Percentiles rank a stretch among this genome's conserved stretches.
These are phyloP conservation scores for Erythrobasidium hasegawianum DNA, from an alignment of 1,284 basidiomycete genomes.

Conservation along the genomic window DNA sequence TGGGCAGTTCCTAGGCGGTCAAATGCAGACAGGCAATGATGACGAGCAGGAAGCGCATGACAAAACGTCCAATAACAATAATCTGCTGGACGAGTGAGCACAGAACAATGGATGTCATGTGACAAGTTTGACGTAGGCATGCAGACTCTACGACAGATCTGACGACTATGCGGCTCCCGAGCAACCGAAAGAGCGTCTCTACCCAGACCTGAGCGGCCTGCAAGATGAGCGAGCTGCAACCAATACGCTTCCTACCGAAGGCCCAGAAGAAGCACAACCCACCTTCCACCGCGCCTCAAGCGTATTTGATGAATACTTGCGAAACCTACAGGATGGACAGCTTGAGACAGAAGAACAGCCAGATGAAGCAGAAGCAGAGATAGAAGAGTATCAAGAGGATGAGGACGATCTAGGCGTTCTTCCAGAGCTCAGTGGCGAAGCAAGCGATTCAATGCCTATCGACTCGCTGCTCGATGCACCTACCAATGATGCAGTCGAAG, in stretches of 20 bases:
- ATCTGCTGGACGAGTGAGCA: not conserved
- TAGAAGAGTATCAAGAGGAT: slow-evolving; percentile 52
- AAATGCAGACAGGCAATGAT: not conserved
- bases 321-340: not conserved
- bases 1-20: slow-evolving; percentile 16
- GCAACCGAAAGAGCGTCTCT: not conserved
- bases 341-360: slow-evolving; percentile 53
- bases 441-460: slow-evolving; percentile 51
- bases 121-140: not conserved
- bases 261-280: not conserved
- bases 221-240: not conserved
- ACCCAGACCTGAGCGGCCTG: slow-evolving; percentile 15
- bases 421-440: slow-evolving; percentile 53
- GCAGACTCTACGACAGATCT: not conserved
- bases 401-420: slow-evolving; percentile 51
- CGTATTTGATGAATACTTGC: slow-evolving; percentile 1
- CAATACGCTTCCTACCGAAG: too few relatives aligned
- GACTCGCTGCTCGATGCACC: slow-evolving; percentile 21
- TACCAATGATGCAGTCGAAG: slow-evolving; percentile 46
- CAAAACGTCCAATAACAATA: not conserved
- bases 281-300: not conserved
- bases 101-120: too few relatives aligned
- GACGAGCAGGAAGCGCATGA: not conserved
- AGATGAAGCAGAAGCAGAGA: slow-evolving; percentile 52
- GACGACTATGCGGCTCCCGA: not conserved